A percentile compares a stretch with the other conserved stretches of the same genome.
These are phyloP conservation scores for Chloroidium sp. DNA, from an alignment of 163 green algal genomes.

Conservation along the genomic window DNA sequence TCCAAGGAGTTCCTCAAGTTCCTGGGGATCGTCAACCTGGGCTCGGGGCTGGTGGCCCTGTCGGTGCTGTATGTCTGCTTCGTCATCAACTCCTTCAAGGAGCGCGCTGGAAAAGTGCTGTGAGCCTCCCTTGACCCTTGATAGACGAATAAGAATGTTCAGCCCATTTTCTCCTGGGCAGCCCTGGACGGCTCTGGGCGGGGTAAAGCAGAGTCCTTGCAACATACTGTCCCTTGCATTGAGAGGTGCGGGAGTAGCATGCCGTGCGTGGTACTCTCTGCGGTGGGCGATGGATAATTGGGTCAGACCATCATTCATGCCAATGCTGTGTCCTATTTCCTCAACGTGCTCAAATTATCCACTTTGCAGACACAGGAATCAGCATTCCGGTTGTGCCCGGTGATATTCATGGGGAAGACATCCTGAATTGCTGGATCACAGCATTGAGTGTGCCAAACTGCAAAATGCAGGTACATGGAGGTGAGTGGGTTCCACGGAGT, in stretches of 20 bases:
- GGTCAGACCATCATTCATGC: no score
- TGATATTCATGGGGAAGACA: no score
- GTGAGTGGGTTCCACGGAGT: slow-evolving; percentile 73
- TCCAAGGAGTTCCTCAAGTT: slow-evolving; percentile 63
- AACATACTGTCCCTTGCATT: no score
- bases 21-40: slow-evolving; percentile 40
- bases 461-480: slow-evolving; percentile 43
- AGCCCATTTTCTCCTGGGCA: not conserved
- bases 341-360: no score
- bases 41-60: slow-evolving; percentile 34
- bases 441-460: not conserved
- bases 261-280: no score
- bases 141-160: not conserved
- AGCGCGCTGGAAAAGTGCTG: slow-evolving; percentile 30
- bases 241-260: no score
- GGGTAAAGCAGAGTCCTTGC: not conserved
- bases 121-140: slow-evolving; percentile 22
- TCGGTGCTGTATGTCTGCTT: slow-evolving; percentile 50
- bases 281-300: no score
- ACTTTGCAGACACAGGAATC: no score
- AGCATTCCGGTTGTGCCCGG: no score
- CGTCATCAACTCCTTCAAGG: slow-evolving; percentile 16
- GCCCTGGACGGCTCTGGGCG: not conserved
- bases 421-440: no score
- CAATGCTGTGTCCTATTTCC: no score